Base-by-base conservation (phyloP, 2,329 filamentous ascomycete species). In the Pseudogymnoascus sp. region DNA sequence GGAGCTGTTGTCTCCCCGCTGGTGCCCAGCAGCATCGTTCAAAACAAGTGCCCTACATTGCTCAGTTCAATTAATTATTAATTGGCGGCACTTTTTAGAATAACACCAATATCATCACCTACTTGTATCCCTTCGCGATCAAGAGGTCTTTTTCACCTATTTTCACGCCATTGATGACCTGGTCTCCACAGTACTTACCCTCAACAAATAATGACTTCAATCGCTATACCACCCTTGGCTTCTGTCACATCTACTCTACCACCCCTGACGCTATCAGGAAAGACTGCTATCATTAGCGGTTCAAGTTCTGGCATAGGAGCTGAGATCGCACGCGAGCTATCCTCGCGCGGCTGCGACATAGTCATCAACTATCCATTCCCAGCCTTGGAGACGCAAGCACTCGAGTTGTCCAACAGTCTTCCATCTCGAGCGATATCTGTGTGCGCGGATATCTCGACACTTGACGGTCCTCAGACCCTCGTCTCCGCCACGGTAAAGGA, bases 221-320 rank as follows among this genome's bases (percentile, higher is more conserved):
- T 44, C 10, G 5, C 40, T 4, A 44, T 17, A 21, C 2, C 40
- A 21, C 17, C 40, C 10, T 44, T 44, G 40, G 40, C 17, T 21
- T 44, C 40, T 44, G 19, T 13, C 40, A 44, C 19, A 44, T 21
- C 40, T 21, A 17, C 40, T 44, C 40, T 23, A 4, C 31, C 67
- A 7, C 71, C 73, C 67, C 68, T 76, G 6, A 71, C 73, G 17
- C 82, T 83, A 64, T 78, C 80, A 65, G 81, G 81, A 61, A 83
- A 83, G 67, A 80, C 82, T 50, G 80, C 84, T 4, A 76, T 86
- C 15, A 75, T 86, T 33, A 77, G 75, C 11, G 78, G 78, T 33
- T 76, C 74, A 29, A 74, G 70, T 63, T 76, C 73, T 23, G 79
- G 79, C 53, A 80, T 81, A 64, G 79, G 79, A 23, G 72, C 74